These are phyloP conservation scores for Phialemoniopsis sp. DNA, from an alignment of 2,329 filamentous ascomycete species.

Conservation along the genomic window DNA sequence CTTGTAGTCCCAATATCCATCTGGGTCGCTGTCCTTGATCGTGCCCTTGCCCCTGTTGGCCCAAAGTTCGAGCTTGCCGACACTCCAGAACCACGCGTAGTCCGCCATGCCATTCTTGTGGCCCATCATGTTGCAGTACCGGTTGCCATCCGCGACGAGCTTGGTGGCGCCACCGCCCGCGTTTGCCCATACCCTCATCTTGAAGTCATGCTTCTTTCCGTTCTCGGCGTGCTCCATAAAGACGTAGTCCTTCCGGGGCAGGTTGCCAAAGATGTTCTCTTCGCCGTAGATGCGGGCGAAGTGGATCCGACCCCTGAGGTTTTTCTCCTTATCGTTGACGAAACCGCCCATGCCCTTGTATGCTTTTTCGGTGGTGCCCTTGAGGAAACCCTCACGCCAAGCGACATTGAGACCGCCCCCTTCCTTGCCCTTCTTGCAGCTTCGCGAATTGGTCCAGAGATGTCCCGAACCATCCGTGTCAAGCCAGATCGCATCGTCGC, in stretches of 20 bases:
- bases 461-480: background rate
- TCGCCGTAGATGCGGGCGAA: conserved; percentile 18
- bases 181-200: conserved; percentile 16
- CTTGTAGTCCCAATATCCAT: conserved; percentile 16
- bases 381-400: conserved; percentile 14
- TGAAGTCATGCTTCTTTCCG: conserved; percentile 5
- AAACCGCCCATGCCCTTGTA: background rate
- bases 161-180: conserved; percentile 14
- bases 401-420: background rate
- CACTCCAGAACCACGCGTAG: conserved; percentile 14
- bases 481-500: conserved; percentile 12
- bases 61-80: conserved; percentile 9
- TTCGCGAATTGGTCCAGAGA: background rate
- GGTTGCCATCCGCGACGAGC: conserved; percentile 18
- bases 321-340: too few relatives aligned
- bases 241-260: conserved; percentile 12
- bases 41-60: conserved; percentile 11
- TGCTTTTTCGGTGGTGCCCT: too few relatives aligned
- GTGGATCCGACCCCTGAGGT: conserved; percentile 9
- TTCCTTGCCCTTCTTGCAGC: background rate
- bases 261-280: background rate
- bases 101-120: conserved; percentile 17
- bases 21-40: conserved; percentile 20
- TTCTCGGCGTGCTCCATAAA: conserved; percentile 11
- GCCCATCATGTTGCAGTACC: conserved; percentile 23